A percentile compares a stretch with the other conserved stretches of the same genome.
Conservation (phyloP, 345 rosid genomes). For the Eutrema heterophyllum region DNA sequence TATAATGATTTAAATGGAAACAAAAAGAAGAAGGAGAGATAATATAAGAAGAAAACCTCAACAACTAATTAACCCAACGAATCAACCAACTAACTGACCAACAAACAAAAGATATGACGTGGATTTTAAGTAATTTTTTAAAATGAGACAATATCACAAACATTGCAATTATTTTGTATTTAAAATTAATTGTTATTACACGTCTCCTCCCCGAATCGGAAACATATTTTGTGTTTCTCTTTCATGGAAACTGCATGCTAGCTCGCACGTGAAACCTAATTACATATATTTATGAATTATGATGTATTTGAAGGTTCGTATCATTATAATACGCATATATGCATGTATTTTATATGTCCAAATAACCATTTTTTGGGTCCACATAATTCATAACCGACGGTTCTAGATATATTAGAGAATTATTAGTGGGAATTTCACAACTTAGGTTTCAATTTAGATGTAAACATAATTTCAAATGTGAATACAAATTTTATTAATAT, state of each 20-base stretch:
- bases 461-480: no score
- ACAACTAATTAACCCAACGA: constrained; percentile 29
- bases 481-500: no score
- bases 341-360: not conserved
- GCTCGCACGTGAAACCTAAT: constrained; percentile 12
- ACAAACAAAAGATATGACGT: constrained; percentile 29
- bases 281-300: not conserved
- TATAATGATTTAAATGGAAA: not conserved
- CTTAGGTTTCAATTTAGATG: no score
- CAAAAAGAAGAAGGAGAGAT: not conserved
- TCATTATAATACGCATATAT: not conserved
- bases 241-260: constrained; percentile 27
- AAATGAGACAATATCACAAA: constrained; percentile 23
- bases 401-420: no score
- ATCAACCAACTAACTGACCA: constrained; percentile 28
- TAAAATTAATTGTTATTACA: constrained; percentile 17
- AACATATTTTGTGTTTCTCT: constrained; percentile 20
- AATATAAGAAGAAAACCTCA: constrained; percentile 8
- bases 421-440: no score
- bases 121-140: constrained; percentile 9
- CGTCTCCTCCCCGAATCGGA: constrained; percentile 20
- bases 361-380: no score
- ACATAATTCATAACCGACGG: no score
- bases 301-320: not conserved
- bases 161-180: constrained; percentile 14